Evolutionary conservation across 805 yeast genomes (phyloP).

Genomic region (Deakozyma indianensis): DNA sequence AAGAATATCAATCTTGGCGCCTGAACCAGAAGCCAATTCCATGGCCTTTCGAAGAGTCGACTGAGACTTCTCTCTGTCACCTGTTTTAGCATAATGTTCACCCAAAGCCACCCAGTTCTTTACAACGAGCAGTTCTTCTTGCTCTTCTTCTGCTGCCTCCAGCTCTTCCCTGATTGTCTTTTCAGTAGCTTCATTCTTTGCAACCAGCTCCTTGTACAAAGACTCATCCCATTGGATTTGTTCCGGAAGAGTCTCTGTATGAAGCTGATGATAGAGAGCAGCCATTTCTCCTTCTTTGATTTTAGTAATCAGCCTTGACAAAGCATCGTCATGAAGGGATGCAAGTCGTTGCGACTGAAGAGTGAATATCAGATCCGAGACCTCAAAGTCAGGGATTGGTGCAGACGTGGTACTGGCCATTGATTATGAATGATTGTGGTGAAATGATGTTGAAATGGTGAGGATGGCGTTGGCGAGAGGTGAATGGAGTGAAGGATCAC

Average conservation of each 20-base stretch:
- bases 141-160: constrained; percentile 53
- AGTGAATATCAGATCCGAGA: constrained; percentile 69
- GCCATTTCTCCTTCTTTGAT: constrained; percentile 56
- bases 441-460: no score
- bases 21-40: constrained; percentile 71
- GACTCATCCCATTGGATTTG: constrained; percentile 45
- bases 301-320: constrained; percentile 33
- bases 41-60: constrained; percentile 56
- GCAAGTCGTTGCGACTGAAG: constrained; percentile 29
- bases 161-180: constrained; percentile 30
- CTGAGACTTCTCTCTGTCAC: constrained; percentile 62
- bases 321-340: constrained; percentile 29
- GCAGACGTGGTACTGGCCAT: not conserved
- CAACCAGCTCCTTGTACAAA: constrained; percentile 35
- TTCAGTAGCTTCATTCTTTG: constrained; percentile 42
- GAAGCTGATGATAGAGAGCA: constrained; percentile 66
- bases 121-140: constrained; percentile 74
- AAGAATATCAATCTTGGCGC: constrained; percentile 76
- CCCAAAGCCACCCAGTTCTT: constrained; percentile 70
- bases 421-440: no score
- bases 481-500: no score
- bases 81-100: constrained; percentile 73
- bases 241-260: constrained; percentile 27
- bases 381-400: constrained; percentile 57
- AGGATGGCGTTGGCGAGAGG: no score